Base-by-base conservation (phyloP, 768 basidiomycete species). In the Hericium rajendrae region DNA sequence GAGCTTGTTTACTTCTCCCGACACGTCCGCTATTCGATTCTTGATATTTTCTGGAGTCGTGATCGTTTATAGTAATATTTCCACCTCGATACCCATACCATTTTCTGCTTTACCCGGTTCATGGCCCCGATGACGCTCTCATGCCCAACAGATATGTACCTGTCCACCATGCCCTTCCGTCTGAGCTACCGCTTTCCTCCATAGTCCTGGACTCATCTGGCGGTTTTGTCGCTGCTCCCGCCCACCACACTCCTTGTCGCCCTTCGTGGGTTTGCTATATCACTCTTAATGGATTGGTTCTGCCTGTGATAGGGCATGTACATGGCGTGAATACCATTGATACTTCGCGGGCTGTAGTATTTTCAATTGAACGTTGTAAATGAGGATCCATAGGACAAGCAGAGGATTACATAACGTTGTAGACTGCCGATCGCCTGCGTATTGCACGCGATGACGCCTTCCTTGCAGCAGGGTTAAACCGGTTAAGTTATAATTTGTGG, bases 1-100 rank as follows among this genome's bases (percentile, higher is more conserved):
- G 71, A 77, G 65, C 57, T 62, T 49, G 60, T 63, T 52, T 16
- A 40, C 51, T 18, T n/a, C 3, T 16, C 38, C 16, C 28, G 20
- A 22, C 22, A 20, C 56, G 37, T 38, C 26, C 38, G 10, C 8
- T n/a, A 11, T 51, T 54, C 39, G 51, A n/a, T 37, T n/a, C n/a
- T 12, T 48, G 32, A 38, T 39, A 20, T 32, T 40, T 26, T 40
- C 49, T 6, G 43, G 12, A 24, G 55, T 61, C 53, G 49, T 55
- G 51, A 49, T 48, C 53, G 22, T 56, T 59, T 54, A 54, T 51
- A 51, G 49, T 56, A 48, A 57, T 59, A 66, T 48, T 65, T 64
- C 43, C 41, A 20, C 32, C n/a, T 39, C 49, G 53, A 68, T 65
- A 60, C 64, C 57, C 56, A 60, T 66, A 60, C 55, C 65, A 52